Percentiles rank a stretch among this genome's conserved stretches.
phyloP scores from a whole-genome alignment of 495 filamentous ascomycete species.

The Cetradonia linearis region DNA sequence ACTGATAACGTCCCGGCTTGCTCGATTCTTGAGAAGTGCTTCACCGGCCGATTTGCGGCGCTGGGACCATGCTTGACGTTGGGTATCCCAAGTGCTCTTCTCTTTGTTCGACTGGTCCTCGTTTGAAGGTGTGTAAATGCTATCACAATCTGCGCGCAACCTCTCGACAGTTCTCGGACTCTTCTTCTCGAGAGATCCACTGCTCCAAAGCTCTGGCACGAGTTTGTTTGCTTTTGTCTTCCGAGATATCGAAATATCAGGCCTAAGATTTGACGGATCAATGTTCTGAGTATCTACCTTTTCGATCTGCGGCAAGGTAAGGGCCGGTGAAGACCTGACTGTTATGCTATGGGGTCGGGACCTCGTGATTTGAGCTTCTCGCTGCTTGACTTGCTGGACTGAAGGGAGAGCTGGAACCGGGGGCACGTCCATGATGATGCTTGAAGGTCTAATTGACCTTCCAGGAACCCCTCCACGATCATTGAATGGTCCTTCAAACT shows the following conservation, averaged over 20 bases:
- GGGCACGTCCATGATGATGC: conserved; percentile 19
- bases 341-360: conserved; percentile 13
- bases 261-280: not conserved
- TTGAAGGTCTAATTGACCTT: conserved; percentile 20
- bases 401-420: conserved; percentile 26
- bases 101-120: not conserved
- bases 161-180: conserved; percentile 6
- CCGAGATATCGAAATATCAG: not conserved
- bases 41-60: conserved; percentile 24
- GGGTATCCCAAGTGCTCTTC: conserved; percentile 16
- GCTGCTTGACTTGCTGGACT: conserved; percentile 7
- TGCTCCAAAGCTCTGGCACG: conserved; percentile 18
- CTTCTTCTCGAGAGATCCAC: conserved; percentile 19
- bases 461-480: conserved; percentile 24
- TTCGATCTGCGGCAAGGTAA: not conserved
- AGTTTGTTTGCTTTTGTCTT: not conserved
- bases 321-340: not conserved
- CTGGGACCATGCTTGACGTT: conserved; percentile 19
- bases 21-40: conserved; percentile 16
- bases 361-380: conserved; percentile 13
- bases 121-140: not conserved
- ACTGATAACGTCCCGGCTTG: not conserved
- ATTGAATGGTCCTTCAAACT: conserved; percentile 9
- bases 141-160: not conserved
- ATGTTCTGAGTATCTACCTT: not conserved